Percentiles rank a stretch among this genome's conserved stretches.
phyloP scores from a whole-genome alignment of 257 asterid genomes.

The Thymus mandschuricus region DNA sequence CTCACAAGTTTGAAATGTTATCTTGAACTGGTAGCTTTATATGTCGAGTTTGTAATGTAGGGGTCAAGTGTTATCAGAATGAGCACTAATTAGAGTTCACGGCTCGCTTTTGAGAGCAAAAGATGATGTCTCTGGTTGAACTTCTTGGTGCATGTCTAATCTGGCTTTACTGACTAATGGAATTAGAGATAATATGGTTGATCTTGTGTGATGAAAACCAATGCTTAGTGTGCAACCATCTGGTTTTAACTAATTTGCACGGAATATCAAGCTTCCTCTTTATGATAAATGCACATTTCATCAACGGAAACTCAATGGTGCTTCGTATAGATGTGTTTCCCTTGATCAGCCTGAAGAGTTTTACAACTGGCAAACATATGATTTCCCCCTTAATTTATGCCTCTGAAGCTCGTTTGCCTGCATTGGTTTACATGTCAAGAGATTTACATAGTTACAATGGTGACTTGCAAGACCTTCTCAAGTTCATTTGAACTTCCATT shows the following conservation, averaged over 20 bases:
- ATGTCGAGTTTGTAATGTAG: background rate
- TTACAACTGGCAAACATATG: background rate
- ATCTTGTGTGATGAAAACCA: background rate
- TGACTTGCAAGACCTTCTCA: background rate
- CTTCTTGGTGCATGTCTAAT: background rate
- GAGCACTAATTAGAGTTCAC: background rate
- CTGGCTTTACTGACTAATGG: too few relatives aligned
- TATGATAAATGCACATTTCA: conserved; percentile 1
- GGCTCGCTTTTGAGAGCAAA: conserved; percentile 4
- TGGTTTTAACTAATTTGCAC: background rate
- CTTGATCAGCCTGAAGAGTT: background rate
- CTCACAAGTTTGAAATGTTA: background rate
- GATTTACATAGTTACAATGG: background rate
- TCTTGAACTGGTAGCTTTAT: background rate
- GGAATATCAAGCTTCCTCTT: background rate
- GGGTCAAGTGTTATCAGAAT: background rate
- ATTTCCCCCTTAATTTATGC: background rate
- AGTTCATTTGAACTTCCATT: background rate
- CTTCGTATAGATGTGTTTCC: conserved; percentile 12
- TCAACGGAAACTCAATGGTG: background rate
- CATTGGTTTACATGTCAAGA: conserved; percentile 8
- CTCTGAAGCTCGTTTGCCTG: background rate
- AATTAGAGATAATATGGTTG: background rate
- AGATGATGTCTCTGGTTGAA: conserved; percentile 10
- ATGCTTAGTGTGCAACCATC: background rate